Evolutionary conservation across 1,284 basidiomycete species (phyloP).

Genomic region (Sanghuangporus sanghuang): DNA sequence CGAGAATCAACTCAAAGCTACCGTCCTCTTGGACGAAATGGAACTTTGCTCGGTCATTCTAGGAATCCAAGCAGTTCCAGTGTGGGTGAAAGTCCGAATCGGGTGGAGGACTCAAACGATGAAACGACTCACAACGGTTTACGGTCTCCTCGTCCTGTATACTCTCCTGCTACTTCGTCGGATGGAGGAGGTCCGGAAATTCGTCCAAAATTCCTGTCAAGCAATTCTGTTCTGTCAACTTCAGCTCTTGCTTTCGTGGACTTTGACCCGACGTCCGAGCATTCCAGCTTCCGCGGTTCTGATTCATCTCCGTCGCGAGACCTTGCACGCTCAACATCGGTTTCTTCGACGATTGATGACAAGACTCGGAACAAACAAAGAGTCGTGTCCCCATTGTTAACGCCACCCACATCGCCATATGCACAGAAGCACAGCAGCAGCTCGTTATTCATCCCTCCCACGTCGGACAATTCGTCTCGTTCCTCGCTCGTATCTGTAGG

Average conservation of each 20-base stretch:
- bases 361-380: slow-evolving; percentile 21
- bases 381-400: slow-evolving; percentile 18
- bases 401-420: slow-evolving; percentile 41
- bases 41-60: slow-evolving; percentile 40
- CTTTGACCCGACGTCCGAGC: slow-evolving; percentile 8
- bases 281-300: neutral
- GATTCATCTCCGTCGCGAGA: slow-evolving; percentile 2
- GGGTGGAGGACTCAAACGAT: neutral
- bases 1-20: slow-evolving; percentile 3
- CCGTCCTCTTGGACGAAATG: slow-evolving; percentile 25
- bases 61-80: slow-evolving; percentile 49
- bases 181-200: slow-evolving; percentile 49
- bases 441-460: slow-evolving; percentile 56
- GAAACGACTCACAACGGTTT: neutral
- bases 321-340: neutral
- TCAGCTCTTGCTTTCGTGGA: slow-evolving; percentile 16
- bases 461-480: slow-evolving; percentile 61
- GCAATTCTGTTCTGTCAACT: slow-evolving; percentile 9
- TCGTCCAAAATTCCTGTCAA: slow-evolving; percentile 39
- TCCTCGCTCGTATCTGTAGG: slow-evolving; percentile 73
- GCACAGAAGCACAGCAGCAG: slow-evolving; percentile 43
- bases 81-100: slow-evolving; percentile 16
- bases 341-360: neutral
- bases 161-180: slow-evolving; percentile 30
- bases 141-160: slow-evolving; percentile 3